These are phyloP conservation scores for Cutaneotrichosporon sp. DNA, from an alignment of 1,284 basidiomycete genomes.

Conservation along the genomic window DNA sequence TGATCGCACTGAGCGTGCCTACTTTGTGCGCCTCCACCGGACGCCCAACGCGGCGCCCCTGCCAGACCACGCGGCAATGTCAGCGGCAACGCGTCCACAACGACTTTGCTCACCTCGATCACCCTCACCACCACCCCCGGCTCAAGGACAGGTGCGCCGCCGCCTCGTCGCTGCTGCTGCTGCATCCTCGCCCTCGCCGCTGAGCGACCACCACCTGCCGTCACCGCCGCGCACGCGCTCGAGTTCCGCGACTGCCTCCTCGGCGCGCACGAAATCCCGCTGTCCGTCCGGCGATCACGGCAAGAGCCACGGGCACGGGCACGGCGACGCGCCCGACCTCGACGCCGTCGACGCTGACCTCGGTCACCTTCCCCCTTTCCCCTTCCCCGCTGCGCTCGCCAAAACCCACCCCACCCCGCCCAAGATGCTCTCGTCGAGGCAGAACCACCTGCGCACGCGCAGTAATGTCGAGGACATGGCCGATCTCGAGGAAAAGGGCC, in stretches of 20 bases:
- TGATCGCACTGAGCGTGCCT: too few relatives aligned
- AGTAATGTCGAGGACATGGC: constrained; percentile 35
- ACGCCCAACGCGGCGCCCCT: too few relatives aligned
- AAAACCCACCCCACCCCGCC: neutral
- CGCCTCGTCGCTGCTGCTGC: neutral
- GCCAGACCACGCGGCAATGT: too few relatives aligned
- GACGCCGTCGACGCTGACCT: too few relatives aligned
- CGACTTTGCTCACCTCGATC: too few relatives aligned
- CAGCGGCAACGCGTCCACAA: neutral
- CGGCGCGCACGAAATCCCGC: neutral
- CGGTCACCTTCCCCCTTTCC: neutral
- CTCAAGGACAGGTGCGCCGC: too few relatives aligned
- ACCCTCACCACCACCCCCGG: neutral
- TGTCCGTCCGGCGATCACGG: too few relatives aligned
- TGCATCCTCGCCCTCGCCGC: neutral
- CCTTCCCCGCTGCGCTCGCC: neutral
- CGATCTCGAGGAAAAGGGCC: constrained; percentile 41
- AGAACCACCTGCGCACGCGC: constrained; percentile 23
- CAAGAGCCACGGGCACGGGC: too few relatives aligned
- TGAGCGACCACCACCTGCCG: neutral
- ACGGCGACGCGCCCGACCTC: too few relatives aligned
- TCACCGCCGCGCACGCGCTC: too few relatives aligned
- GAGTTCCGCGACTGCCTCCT: neutral
- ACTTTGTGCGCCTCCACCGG: too few relatives aligned
- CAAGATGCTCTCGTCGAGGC: constrained; percentile 13